Evolutionary conservation across 2,329 filamentous ascomycete species (phyloP).

Genomic region (Ophioceras dolichostomum): DNA sequence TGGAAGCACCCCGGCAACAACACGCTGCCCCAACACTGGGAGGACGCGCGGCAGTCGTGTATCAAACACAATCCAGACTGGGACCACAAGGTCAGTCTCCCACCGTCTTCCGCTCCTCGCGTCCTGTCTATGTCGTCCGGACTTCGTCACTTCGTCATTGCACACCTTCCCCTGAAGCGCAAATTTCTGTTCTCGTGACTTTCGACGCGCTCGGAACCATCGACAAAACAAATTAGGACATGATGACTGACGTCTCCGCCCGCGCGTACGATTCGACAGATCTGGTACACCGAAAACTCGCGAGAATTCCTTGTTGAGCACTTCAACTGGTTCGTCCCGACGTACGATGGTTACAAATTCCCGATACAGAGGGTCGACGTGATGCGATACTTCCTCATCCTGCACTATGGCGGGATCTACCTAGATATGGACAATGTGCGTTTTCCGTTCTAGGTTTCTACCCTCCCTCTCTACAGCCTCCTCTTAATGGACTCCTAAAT

Average conservation of each 20-base stretch:
- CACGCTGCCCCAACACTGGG: conserved; percentile 14
- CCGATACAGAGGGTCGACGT: conserved; percentile 69
- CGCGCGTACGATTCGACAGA: no score
- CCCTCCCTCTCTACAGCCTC: no score
- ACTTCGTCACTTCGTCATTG: no score
- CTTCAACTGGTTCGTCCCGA: conserved; percentile 67
- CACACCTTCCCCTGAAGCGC: no score
- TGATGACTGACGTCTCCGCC: no score
- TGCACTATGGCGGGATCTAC: conserved; percentile 69
- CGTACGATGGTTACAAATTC: conserved; percentile 62
- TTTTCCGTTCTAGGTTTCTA: background rate
- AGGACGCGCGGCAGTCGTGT: conserved; percentile 12
- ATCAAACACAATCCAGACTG: conserved; percentile 12
- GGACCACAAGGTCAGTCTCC: conserved; percentile 17
- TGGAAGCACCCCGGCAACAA: conserved; percentile 12
- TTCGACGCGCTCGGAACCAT: no score
- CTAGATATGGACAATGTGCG: conserved; percentile 55
- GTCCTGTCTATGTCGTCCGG: no score
- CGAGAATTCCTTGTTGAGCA: conserved; percentile 60
- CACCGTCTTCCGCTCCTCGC: no score
- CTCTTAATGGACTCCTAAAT: background rate
- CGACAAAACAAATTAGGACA: no score
- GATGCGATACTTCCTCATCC: conserved; percentile 68
- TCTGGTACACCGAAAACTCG: conserved; percentile 64
- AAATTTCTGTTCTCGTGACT: no score